Evolutionary conservation across 805 yeast species (phyloP).

Genomic region (Wickerhamiella lipophila): DNA sequence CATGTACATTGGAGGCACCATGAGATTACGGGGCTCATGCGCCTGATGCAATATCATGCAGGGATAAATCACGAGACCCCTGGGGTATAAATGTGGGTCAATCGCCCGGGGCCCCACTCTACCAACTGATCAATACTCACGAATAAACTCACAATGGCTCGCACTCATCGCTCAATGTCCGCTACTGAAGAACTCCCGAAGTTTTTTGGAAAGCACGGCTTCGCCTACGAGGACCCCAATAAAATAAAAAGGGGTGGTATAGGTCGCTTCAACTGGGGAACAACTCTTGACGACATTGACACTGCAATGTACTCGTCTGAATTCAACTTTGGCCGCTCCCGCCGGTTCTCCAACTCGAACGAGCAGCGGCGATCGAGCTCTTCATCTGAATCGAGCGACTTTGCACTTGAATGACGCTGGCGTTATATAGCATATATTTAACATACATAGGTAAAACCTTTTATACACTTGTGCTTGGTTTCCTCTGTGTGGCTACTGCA

Average conservation of each 20-base stretch:
- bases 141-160: slow-evolving; percentile 22
- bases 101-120: not conserved
- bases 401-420: slow-evolving; percentile 2
- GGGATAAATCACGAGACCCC: slow-evolving; percentile 8
- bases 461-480: no score
- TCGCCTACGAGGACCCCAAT: slow-evolving; percentile 54
- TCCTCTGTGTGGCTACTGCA: no score
- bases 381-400: slow-evolving; percentile 1
- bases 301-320: slow-evolving; percentile 50
- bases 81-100: not conserved
- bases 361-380: not conserved
- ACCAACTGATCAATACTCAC: not conserved
- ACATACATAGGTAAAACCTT: no score
- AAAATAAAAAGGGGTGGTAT: slow-evolving; percentile 72
- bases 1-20: not conserved
- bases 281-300: slow-evolving; percentile 51
- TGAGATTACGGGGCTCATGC: not conserved
- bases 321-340: slow-evolving; percentile 30
- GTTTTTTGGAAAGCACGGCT: slow-evolving; percentile 71
- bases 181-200: slow-evolving; percentile 49
- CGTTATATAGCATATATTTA: not conserved
- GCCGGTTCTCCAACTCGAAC: slow-evolving; percentile 29
- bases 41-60: slow-evolving; percentile 1
- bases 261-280: slow-evolving; percentile 84
- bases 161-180: slow-evolving; percentile 26